Evolutionary conservation across 192 early-diverging fungal genomes (phyloP).

Genomic region (Allomyces javanicus): DNA sequence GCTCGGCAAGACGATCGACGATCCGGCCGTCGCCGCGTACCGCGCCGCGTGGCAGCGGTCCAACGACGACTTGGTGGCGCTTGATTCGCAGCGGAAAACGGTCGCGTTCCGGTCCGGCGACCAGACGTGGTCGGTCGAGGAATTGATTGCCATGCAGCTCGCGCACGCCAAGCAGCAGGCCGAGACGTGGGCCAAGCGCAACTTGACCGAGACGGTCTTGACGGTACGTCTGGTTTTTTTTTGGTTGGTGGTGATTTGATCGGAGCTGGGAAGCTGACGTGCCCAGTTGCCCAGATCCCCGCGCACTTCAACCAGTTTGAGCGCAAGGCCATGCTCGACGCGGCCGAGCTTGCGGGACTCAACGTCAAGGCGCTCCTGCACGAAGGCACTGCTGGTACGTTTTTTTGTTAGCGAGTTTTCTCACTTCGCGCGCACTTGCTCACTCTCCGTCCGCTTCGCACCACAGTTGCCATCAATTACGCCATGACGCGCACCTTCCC

Average conservation of each 20-base stretch:
- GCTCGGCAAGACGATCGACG: constrained; percentile 57
- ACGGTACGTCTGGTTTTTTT: constrained; percentile 34
- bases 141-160: constrained; percentile 87
- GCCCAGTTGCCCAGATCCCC: constrained; percentile 25
- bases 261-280: background rate
- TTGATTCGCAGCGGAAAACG: constrained; percentile 38
- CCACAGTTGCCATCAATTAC: constrained; percentile 73
- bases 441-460: constrained; percentile 1
- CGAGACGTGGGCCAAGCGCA: constrained; percentile 45
- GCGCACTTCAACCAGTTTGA: constrained; percentile 77
- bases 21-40: constrained; percentile 22
- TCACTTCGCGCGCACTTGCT: background rate
- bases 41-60: constrained; percentile 23
- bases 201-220: constrained; percentile 71
- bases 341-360: constrained; percentile 74
- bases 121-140: constrained; percentile 45
- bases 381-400: constrained; percentile 73
- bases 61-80: constrained; percentile 50
- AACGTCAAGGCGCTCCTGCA: constrained; percentile 64
- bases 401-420: constrained; percentile 1
- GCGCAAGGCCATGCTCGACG: constrained; percentile 78
- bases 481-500: constrained; percentile 49
- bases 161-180: constrained; percentile 72
- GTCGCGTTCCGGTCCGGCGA: constrained; percentile 34
- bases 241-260: background rate